Evolutionary conservation across 768 basidiomycete genomes (phyloP).

Genomic region (Asterophora lycoperdoides): DNA sequence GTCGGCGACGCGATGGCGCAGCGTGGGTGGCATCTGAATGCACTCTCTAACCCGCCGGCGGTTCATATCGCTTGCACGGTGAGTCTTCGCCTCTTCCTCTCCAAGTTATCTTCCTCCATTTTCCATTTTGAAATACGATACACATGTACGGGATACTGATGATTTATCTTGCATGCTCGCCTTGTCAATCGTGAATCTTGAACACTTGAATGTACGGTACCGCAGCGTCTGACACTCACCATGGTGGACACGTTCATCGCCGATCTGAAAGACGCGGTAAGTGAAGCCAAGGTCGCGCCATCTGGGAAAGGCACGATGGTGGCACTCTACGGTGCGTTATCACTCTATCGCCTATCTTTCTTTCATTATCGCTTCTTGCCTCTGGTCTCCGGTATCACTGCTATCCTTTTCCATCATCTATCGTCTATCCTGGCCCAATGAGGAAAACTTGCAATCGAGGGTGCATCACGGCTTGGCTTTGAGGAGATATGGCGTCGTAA

Average conservation of each 20-base stretch:
- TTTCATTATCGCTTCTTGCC: too few species aligned
- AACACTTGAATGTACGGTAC: neutral
- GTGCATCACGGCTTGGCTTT: neutral
- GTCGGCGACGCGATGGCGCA: constrained; percentile 87
- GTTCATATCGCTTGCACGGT: constrained; percentile 96
- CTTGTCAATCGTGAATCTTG: too few species aligned
- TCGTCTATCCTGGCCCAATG: neutral
- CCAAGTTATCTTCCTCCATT: too few species aligned
- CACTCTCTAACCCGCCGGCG: constrained; percentile 69
- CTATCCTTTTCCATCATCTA: too few species aligned
- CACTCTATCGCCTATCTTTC: too few species aligned
- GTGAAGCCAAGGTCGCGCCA: constrained; percentile 61
- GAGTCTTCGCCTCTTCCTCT: constrained; percentile 22
- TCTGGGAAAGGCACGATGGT: constrained; percentile 86
- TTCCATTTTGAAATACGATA: too few species aligned
- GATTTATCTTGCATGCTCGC: too few species aligned
- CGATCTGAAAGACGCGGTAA: constrained; percentile 77
- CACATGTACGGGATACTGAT: too few species aligned
- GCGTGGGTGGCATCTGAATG: constrained; percentile 91
- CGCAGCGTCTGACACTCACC: constrained; percentile 73
- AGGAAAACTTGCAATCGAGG: neutral
- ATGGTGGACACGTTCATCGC: constrained; percentile 74
- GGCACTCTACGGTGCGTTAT: constrained; percentile 72
- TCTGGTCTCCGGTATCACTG: too few species aligned
- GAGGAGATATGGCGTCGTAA: neutral